These are phyloP conservation scores for Medicago arabica DNA, from an alignment of 306 rosid species.

Conservation along the genomic window DNA sequence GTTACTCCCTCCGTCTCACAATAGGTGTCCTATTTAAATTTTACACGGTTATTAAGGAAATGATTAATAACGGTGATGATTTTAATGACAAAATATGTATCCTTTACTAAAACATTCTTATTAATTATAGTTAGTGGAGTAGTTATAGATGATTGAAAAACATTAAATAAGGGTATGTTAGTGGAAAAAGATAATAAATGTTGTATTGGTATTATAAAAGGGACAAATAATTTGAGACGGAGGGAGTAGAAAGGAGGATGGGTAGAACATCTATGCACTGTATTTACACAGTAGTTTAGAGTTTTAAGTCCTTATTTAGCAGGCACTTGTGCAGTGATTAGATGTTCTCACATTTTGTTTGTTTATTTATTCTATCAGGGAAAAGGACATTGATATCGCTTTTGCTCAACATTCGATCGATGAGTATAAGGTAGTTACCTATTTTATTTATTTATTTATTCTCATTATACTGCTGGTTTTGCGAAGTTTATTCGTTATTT, in stretches of 20 bases:
- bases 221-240: too few relatives aligned
- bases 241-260: conserved; percentile 22
- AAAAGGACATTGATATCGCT: conserved; percentile 90
- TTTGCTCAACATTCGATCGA: conserved; percentile 97
- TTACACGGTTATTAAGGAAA: too few relatives aligned
- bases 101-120: too few relatives aligned
- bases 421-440: conserved; percentile 79
- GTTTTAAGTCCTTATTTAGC: conserved; percentile 27
- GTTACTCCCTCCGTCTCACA: background rate
- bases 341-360: conserved; percentile 38
- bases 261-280: conserved; percentile 21
- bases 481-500: conserved; percentile 6
- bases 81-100: too few relatives aligned
- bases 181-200: too few relatives aligned
- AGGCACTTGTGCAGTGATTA: background rate
- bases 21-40: too few relatives aligned
- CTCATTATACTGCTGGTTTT: conserved; percentile 14
- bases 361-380: conserved; percentile 66
- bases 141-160: too few relatives aligned
- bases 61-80: too few relatives aligned
- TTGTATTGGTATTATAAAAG: too few relatives aligned
- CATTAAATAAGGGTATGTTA: too few relatives aligned
- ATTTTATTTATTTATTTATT: background rate
- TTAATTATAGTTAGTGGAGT: too few relatives aligned
- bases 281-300: conserved; percentile 12